phyloP scores from a whole-genome alignment of 371 early-diverging fungal species.

The Coemansia sp. region DNA sequence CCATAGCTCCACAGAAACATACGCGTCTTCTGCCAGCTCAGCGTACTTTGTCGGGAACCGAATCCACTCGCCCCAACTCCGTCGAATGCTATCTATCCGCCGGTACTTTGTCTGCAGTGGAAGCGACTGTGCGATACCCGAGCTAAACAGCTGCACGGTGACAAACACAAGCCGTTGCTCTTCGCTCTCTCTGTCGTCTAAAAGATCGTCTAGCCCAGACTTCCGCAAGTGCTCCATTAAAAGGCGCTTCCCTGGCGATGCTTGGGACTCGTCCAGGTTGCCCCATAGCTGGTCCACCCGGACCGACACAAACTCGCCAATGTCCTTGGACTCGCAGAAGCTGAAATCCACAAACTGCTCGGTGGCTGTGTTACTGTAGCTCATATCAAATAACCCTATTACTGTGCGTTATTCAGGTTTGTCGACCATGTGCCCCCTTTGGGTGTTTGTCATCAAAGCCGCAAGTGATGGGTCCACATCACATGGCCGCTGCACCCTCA shows the following conservation, averaged over 20 bases:
- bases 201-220: conserved; percentile 9
- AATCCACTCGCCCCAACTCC: conserved; percentile 88
- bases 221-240: conserved; percentile 26
- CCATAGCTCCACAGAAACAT: conserved; percentile 79
- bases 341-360: conserved; percentile 58
- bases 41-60: conserved; percentile 80
- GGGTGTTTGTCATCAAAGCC: too few relatives aligned
- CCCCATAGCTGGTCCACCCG: conserved; percentile 54
- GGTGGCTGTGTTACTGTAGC: conserved; percentile 21
- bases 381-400: conserved; percentile 15
- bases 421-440: too few relatives aligned
- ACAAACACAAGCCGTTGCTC: conserved; percentile 23
- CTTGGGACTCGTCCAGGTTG: conserved; percentile 6
- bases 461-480: not conserved
- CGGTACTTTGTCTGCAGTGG: conserved; percentile 41
- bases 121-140: conserved; percentile 36
- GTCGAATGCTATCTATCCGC: not conserved
- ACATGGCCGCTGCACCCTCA: not conserved
- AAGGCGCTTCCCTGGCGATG: conserved; percentile 6
- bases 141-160: conserved; percentile 44
- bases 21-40: conserved; percentile 76
- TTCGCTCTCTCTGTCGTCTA: not conserved
- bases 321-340: conserved; percentile 57
- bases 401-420: too few relatives aligned
- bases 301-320: conserved; percentile 53